Evolutionary conservation across 352 stramenopile species (phyloP).

Genomic region (Phytophthora pseudosyringae): DNA sequence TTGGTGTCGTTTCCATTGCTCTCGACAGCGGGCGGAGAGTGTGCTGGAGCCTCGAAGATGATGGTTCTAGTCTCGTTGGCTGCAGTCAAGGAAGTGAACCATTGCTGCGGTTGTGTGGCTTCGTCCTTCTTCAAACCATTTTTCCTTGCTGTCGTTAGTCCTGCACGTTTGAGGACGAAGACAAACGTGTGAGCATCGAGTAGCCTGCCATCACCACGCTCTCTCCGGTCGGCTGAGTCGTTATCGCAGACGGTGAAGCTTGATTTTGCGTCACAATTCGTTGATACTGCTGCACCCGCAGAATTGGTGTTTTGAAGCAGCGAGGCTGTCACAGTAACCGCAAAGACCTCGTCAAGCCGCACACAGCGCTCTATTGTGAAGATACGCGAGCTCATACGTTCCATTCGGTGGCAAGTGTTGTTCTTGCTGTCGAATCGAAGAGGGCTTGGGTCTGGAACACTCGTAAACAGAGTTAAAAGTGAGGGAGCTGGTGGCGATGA

Average conservation of each 20-base stretch:
- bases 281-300: constrained; percentile 39
- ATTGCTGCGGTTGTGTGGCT: constrained; percentile 46
- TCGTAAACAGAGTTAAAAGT: constrained; percentile 52
- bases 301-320: constrained; percentile 50
- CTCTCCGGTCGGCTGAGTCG: background rate
- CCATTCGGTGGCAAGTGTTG: constrained; percentile 41
- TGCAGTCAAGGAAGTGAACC: constrained; percentile 50
- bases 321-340: constrained; percentile 48
- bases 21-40: background rate
- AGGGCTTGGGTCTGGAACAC: constrained; percentile 39
- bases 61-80: constrained; percentile 52
- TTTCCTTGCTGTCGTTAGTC: background rate
- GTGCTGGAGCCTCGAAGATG: constrained; percentile 23
- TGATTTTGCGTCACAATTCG: constrained; percentile 17
- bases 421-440: constrained; percentile 34
- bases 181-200: constrained; percentile 47
- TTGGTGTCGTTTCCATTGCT: background rate
- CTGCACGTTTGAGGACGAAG: constrained; percentile 45
- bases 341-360: constrained; percentile 25
- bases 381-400: constrained; percentile 46
- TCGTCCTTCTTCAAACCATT: constrained; percentile 16
- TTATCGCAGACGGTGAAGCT: constrained; percentile 26
- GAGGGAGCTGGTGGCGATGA: constrained; percentile 1
- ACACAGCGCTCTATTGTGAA: constrained; percentile 46
- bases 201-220: background rate